Evolutionary conservation across 495 filamentous ascomycete genomes (phyloP), one percentile per base, ranked within the genome.

Genomic region (Xylaria intraflava): DNA sequence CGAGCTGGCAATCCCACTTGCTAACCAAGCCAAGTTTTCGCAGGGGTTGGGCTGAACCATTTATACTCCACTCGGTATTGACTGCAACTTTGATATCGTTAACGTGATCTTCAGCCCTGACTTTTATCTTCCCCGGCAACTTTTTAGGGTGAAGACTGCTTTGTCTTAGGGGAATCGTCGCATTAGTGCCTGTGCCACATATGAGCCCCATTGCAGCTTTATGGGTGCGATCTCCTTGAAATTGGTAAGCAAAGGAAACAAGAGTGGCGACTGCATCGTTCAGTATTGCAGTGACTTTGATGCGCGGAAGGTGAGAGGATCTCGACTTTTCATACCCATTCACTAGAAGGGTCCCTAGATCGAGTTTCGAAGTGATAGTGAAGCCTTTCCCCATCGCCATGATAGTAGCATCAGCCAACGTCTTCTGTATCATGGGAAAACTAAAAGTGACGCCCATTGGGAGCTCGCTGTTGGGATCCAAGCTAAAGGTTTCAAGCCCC

Each of bases 331-430:
- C 80, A 61, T 92, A 92, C 1, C 87, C 88, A 36, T 72, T 69
- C 1, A 82, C 63, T 11, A 94, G 73, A 53, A 88, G 83, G 16
- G 80, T 77, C 9, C 80, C 83, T 12, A 94, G 80, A 57, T 92
- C 82, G 22, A 89, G 73, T 36, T 86, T 78, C 2, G 82, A 83
- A 0, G 80, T 83, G 40, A 92, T 86, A 26, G 85, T 83, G 57
- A 92, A 94, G 20, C 89, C 89, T 70, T 94, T 92, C 26, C 89
- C 89, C 88, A 91, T 91, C 6, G 85, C 79, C 85, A 90, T 89
- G 35, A 94, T 68, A 5, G 83, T 86, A 9, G 89, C 89, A 54
- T 89, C 81, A 14, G 85, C 76, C 43, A 92, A 73, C 20, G 85
- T 83, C 51, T 79, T 77, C 76, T 94, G 89, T 63, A 83, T 80